Evolutionary conservation across 306 rosid genomes (phyloP), one percentile per base, ranked within the genome.

Genomic region (Acacia acuminata): DNA sequence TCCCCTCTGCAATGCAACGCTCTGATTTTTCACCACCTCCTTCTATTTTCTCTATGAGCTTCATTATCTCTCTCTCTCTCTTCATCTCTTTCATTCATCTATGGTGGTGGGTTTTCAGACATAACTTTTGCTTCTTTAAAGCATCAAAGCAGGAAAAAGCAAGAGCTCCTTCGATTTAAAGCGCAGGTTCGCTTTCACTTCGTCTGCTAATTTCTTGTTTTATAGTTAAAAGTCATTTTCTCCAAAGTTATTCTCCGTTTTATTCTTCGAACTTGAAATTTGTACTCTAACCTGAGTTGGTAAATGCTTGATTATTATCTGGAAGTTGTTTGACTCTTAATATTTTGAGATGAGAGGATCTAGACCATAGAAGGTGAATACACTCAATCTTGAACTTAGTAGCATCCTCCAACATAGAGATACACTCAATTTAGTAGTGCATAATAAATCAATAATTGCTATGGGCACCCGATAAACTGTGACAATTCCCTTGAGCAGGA

Each of bases 121-220:
- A 71, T 79, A 78, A 63, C 86, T 87, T 92, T 91, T 84, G 58
- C 20, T 81, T 75, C 76, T 82, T 83, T 78, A 74, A 85, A 78
- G 75, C 83, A 19, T 51, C 55, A 14, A 75, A 77, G 81, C n/a
- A 76, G 87, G 86, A 67, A 83, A 93, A 90, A 87, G 82, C 77
- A 55, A 77, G 56, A 82, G 78, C 89, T 85, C 84, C 89, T 83
- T 84, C 47, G 82, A 77, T 90, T 85, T 87, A 58, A 86, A 86
- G 83, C 82, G 71, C 86, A 71, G 90, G 79, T 91, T 92, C 89
- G 80, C 88, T 93, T 81, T 92, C 87, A 80, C 84, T 82, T 61
- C 85, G 89, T 86, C 85, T 86, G 64, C 64, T 22, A 34, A 42
- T 67, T 36, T n/a, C 8, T n/a, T n/a, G 8, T 63, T 44, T 78